A percentile compares a stretch with the other conserved stretches of the same genome.
phyloP scores from a whole-genome alignment of 2,329 filamentous ascomycete genomes.

The Cadophora sp. region DNA sequence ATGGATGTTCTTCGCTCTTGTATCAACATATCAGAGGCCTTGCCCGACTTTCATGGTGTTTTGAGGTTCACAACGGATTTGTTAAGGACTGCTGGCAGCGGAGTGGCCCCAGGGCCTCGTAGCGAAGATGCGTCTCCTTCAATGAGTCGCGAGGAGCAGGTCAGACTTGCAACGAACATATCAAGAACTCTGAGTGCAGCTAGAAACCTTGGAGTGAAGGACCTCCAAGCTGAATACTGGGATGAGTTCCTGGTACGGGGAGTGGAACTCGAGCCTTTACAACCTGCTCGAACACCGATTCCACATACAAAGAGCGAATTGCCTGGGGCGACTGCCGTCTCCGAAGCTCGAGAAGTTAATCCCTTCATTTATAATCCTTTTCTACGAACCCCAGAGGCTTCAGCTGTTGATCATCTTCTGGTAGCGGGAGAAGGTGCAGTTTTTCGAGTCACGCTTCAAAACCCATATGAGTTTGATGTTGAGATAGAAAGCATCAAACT shows the following conservation, averaged over 20 bases:
- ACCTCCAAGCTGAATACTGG: constrained; percentile 88
- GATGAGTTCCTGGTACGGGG: constrained; percentile 91
- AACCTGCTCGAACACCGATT: constrained; percentile 66
- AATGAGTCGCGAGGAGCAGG: constrained; percentile 82
- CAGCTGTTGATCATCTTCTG: constrained; percentile 68
- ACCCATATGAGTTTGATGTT: constrained; percentile 91
- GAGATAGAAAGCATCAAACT: constrained; percentile 84
- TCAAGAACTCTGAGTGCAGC: constrained; percentile 82
- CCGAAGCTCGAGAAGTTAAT: constrained; percentile 58
- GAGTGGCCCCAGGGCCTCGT: constrained; percentile 74
- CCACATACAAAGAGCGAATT: constrained; percentile 64
- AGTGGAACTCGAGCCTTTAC: constrained; percentile 71
- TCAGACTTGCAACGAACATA: constrained; percentile 84
- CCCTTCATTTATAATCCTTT: constrained; percentile 98
- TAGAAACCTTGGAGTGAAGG: constrained; percentile 72
- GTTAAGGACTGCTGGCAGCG: constrained; percentile 80
- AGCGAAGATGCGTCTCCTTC: constrained; percentile 73
- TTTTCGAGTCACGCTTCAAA: constrained; percentile 87
- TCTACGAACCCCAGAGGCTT: constrained; percentile 68
- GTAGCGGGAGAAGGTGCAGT: constrained; percentile 80
- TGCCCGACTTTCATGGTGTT: constrained; percentile 92
- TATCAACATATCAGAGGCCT: constrained; percentile 90
- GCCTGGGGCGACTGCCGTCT: constrained; percentile 49
- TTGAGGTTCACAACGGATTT: constrained; percentile 85
- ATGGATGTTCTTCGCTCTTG: constrained; percentile 88